A percentile compares a stretch with the other conserved stretches of the same genome.
These are phyloP conservation scores for Alternaria gansuensis DNA, from an alignment of 2,329 filamentous ascomycete genomes.

Conservation along the genomic window DNA sequence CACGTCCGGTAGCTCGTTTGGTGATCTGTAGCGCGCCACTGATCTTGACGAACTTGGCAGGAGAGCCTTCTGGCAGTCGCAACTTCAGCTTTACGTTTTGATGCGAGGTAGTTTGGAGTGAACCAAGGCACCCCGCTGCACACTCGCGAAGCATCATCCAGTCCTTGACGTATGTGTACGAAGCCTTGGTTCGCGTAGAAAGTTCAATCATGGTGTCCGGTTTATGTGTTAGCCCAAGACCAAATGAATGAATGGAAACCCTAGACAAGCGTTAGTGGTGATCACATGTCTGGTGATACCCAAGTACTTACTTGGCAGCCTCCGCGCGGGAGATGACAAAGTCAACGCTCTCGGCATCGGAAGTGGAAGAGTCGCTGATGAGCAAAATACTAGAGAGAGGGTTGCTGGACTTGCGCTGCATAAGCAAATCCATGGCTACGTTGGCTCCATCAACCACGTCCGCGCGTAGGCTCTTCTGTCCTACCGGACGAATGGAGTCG, in stretches of 20 bases:
- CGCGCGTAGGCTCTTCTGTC: conserved; percentile 93
- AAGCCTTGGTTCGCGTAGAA: conserved; percentile 93
- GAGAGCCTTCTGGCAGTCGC: conserved; percentile 91
- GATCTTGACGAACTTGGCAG: conserved; percentile 98
- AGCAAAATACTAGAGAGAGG: conserved; percentile 94
- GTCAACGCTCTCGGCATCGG: conserved; percentile 93
- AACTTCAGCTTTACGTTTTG: conserved; percentile 98
- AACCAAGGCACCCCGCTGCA: conserved; percentile 88
- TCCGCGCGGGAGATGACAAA: conserved; percentile 97
- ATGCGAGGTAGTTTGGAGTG: conserved; percentile 93
- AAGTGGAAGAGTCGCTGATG: conserved; percentile 96
- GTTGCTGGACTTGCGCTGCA: conserved; percentile 97
- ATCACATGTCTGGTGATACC: background rate
- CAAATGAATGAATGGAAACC: conserved; percentile 96
- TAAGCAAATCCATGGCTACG: conserved; percentile 96
- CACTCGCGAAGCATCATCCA: conserved; percentile 99
- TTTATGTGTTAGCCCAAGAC: conserved; percentile 95
- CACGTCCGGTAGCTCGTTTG: conserved; percentile 91
- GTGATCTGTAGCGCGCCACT: conserved; percentile 95
- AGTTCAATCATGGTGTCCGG: conserved; percentile 99
- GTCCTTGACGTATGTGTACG: conserved; percentile 98
- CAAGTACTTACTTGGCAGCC: conserved; percentile 81
- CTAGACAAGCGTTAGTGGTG: conserved; percentile 56
- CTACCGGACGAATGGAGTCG: conserved; percentile 87
- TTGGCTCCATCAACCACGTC: conserved; percentile 98